Conservation (phyloP, 2,329 filamentous ascomycete genomes). For the Rutstroemia sp. region DNA sequence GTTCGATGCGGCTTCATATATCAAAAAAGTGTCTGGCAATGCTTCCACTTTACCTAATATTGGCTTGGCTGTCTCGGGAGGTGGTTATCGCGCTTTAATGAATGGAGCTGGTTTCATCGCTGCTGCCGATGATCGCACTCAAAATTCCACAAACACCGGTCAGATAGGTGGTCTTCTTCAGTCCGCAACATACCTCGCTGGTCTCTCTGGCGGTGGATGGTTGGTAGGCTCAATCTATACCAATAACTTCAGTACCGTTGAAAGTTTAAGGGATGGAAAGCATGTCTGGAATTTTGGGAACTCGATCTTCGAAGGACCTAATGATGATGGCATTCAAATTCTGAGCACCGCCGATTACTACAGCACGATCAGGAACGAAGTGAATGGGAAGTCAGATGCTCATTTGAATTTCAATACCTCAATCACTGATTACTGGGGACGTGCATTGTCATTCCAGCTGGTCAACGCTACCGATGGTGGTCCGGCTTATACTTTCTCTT, state of each 20-base stretch:
- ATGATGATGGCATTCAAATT: slow-evolving; percentile 41
- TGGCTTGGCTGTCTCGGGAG: slow-evolving; percentile 71
- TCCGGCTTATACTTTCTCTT: slow-evolving; percentile 73
- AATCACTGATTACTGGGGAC: slow-evolving; percentile 85
- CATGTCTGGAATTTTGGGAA: slow-evolving; percentile 56
- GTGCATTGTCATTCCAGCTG: slow-evolving; percentile 79
- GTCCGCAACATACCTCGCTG: slow-evolving; percentile 71
- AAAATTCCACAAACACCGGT: slow-evolving; percentile 50
- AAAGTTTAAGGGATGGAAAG: slow-evolving; percentile 43
- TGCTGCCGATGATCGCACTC: slow-evolving; percentile 70
- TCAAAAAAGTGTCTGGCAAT: slow-evolving; percentile 52
- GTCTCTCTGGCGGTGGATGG: slow-evolving; percentile 79
- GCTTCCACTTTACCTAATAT: slow-evolving; percentile 56
- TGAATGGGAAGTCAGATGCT: slow-evolving; percentile 53
- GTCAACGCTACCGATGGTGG: slow-evolving; percentile 71
- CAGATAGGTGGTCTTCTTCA: slow-evolving; percentile 78
- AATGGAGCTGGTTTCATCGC: slow-evolving; percentile 74
- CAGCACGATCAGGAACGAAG: slow-evolving; percentile 47
- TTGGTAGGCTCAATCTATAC: slow-evolving; percentile 72
- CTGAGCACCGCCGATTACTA: slow-evolving; percentile 56
- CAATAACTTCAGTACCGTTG: slow-evolving; percentile 70
- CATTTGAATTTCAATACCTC: slow-evolving; percentile 61
- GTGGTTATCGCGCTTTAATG: slow-evolving; percentile 80
- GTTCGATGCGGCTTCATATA: slow-evolving; percentile 70
- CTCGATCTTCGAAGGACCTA: slow-evolving; percentile 53